Evolutionary conservation across 1,139 yeast genomes (phyloP), one percentile per base, ranked within the genome.

Genomic region (Entelexis sorbosivorans): DNA sequence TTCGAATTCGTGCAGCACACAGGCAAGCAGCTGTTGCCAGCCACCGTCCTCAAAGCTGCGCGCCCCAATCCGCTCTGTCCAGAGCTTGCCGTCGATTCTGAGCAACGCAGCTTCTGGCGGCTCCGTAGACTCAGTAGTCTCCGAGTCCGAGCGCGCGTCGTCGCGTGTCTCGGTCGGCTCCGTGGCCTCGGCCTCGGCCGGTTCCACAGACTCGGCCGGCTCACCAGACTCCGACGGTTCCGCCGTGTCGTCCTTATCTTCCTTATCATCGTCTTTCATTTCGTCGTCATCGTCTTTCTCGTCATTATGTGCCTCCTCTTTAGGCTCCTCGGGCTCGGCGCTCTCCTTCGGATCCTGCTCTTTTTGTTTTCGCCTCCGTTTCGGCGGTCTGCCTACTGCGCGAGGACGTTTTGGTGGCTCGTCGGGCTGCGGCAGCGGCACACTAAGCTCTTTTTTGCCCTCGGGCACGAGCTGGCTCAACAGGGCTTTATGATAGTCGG

Each of bases 11-110:
- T 65, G 63, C 31, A 88, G 71, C 5, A 88, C 72, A 19, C 96
- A 96, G 44, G 88, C 66, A 34, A 88, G 66, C 45, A 83, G 77
- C 42, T 82, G 74, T 60, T 86, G 82, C 96, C 96, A 89, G 52
- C 79, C 79, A 5, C 96, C 95, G 61, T 86, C 89, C 60, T 76
- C 79, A 64, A 84, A 91, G 60, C 77, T 77, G 52, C 96, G 77
- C 56, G 77, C 80, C 14, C 81, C 75, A 26, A 56, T 52, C 5
- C 48, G 47, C 33, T 43, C 51, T 3, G 38, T 32, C 58, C 58
- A 55, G 9, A 53, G 20, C 19, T 35, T 22, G 14, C 42, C 42
- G 14, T 40, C 38, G 14, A 31, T 22, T 2, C 38, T 31, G 20
- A 28, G 36, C 26, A 14, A n/a, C 1, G 40, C 42, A 4, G 36